A percentile compares a stretch with the other conserved stretches of the same genome.
These are phyloP conservation scores for Trametes gibbosa DNA, from an alignment of 768 basidiomycete genomes.

Conservation along the genomic window DNA sequence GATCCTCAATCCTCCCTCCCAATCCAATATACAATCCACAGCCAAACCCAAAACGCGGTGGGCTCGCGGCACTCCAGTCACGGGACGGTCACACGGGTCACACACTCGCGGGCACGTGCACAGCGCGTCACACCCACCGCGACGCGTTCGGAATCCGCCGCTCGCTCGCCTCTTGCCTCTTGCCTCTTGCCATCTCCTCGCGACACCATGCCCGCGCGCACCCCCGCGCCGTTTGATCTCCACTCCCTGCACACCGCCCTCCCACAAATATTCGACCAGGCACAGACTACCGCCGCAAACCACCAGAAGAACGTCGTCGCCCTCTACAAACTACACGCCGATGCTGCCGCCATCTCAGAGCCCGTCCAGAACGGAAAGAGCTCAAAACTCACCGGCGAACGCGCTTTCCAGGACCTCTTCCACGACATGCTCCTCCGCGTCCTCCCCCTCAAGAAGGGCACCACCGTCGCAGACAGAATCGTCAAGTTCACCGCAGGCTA, in stretches of 20 bases:
- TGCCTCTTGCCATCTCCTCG: neutral
- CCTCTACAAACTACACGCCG: slow-evolving; percentile 73
- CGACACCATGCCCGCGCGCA: slow-evolving; percentile 30
- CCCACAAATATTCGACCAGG: slow-evolving; percentile 77
- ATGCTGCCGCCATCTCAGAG: slow-evolving; percentile 56
- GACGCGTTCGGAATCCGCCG: neutral
- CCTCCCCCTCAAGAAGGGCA: slow-evolving; percentile 79
- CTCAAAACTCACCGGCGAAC: slow-evolving; percentile 69
- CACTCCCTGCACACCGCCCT: slow-evolving; percentile 35
- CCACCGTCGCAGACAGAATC: slow-evolving; percentile 66
- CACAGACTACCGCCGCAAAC: slow-evolving; percentile 67
- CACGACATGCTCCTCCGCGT: slow-evolving; percentile 56
- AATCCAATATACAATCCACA: no score
- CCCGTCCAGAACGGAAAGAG: slow-evolving; percentile 45
- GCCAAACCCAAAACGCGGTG: slow-evolving; percentile 5
- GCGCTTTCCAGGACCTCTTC: slow-evolving; percentile 67
- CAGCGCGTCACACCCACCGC: slow-evolving; percentile 10
- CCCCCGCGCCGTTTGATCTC: slow-evolving; percentile 20
- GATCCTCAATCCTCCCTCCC: neutral
- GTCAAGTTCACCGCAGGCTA: slow-evolving; percentile 84
- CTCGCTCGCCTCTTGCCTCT: neutral
- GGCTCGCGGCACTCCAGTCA: slow-evolving; percentile 4
- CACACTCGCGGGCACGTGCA: slow-evolving; percentile 12
- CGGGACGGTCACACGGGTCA: neutral
- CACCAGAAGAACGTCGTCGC: slow-evolving; percentile 89